Conservation (phyloP, 768 basidiomycete species). For the Phlebiopsis gigantea region DNA sequence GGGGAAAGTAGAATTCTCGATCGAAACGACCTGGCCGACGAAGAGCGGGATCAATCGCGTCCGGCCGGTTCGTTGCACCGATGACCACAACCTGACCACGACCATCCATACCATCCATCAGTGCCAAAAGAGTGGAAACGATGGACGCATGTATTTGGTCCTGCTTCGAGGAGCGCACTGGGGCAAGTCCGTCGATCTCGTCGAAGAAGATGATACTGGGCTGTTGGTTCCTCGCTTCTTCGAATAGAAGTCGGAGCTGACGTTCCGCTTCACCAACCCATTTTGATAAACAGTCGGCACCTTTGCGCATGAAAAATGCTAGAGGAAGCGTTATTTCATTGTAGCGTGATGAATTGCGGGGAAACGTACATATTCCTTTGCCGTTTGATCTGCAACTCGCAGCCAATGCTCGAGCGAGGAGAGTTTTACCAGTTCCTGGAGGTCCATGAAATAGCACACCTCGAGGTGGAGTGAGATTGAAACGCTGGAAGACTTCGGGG, state of each 20-base stretch:
- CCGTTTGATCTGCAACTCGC: conserved; percentile 87
- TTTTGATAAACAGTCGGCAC: conserved; percentile 95
- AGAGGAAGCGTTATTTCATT: not conserved
- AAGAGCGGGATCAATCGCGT: conserved; percentile 95
- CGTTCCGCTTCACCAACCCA: conserved; percentile 99
- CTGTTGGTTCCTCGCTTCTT: conserved; percentile 88
- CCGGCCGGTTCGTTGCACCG: conserved; percentile 95
- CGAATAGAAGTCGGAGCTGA: conserved; percentile 90
- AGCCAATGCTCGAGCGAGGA: conserved; percentile 90
- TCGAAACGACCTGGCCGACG: conserved; percentile 94
- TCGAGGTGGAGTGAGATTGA: conserved; percentile 90
- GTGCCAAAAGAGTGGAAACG: conserved; percentile 89
- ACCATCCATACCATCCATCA: conserved; percentile 99
- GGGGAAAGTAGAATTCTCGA: conserved; percentile 94
- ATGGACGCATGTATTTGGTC: conserved; percentile 99
- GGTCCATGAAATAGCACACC: conserved; percentile 98
- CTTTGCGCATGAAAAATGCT: conserved; percentile 99
- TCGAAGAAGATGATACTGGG: conserved; percentile 99
- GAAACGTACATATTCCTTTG: conserved; percentile 73
- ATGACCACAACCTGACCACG: conserved; percentile 96
- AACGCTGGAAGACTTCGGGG: conserved; percentile 93
- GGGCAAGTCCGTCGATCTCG: conserved; percentile 97
- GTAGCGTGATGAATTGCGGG: too few species aligned
- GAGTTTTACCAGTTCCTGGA: conserved; percentile 97
- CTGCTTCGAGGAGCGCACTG: conserved; percentile 96